Evolutionary conservation across 2,329 filamentous ascomycete genomes (phyloP), one percentile per base, ranked within the genome.

Genomic region (Colletotrichum liaoningense): DNA sequence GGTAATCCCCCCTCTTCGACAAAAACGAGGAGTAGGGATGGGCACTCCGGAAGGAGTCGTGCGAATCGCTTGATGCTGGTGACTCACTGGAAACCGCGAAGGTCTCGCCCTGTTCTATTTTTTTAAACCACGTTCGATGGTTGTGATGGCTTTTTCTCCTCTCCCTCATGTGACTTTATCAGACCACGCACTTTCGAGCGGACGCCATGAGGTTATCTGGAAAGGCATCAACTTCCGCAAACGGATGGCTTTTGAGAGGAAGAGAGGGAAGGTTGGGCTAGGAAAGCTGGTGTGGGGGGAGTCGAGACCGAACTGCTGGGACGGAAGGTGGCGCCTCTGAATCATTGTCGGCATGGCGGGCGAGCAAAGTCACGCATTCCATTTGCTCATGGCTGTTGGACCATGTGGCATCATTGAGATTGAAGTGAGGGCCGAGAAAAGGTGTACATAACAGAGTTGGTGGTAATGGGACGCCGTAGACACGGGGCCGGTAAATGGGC

Each of bases 291-390:
- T 24, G 38, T 22, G 16, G 14, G 30, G 11, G 28, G n/a, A 33
- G 26, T 52, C 69, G 66, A 69, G 58, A 69, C 59, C 56, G 14
- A 46, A 30, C n/a, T 30, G 55, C 26, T 28, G 63, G 63, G 56
- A 62, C 28, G 19, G 5, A 42, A n/a, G 42, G 42, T 54, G 42
- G 67, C 26, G 38, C 11, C 33, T 11, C 33, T 35, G 30, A 9
- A 33, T 58, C 26, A 38, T 19, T n/a, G 46, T n/a, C 24, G 35
- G 12, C n/a, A 11, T n/a, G 14, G 46, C 6, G 22, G 28, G n/a
- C 8, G 60, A 16, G 22, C 22, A 24, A 30, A 24, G 35, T 28
- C 8, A 49, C 6, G 16, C 19, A n/a, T 49, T 42, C 38, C 38
- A 42, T 42, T 42, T 19, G 16, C 8, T n/a, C 6, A 35, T n/a